Evolutionary conservation across 1,284 basidiomycete species (phyloP), one percentile per base, ranked within the genome.

Genomic region (Caloboletus firmus): DNA sequence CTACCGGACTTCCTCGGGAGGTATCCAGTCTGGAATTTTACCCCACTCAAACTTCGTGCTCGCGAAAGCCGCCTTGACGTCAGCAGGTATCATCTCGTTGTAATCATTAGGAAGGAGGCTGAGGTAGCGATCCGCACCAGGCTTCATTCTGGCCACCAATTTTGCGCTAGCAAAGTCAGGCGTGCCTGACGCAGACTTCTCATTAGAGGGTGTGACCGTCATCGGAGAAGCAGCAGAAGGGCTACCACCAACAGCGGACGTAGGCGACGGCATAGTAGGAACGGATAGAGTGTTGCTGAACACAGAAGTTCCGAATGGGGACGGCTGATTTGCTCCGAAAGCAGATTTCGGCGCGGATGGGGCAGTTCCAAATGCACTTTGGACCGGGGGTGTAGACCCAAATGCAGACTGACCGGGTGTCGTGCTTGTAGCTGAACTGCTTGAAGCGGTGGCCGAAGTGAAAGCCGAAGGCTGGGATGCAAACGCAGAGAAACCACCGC

Each of bases 1-100:
- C 52, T 69, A 68, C 47, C 87, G 75, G 60, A 90, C 67, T 63
- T 85, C 83, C 55, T 87, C 62, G 3, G 92, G 92, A 35, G 92
- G 92, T 45, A 89, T 78, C 74, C 84, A 83, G 46, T 91, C 82
- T 0, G 92, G 92, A 22, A 95, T 81, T 55, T 80, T 79, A 11
- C 84, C 87, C 81, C 85, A 84, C 60, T 82, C 82, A 63, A 93
- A 94, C 70, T 69, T 79, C 47, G 76, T 73, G 12, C 73, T 76
- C 63, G 75, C 70, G 65, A 91, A 94, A 37, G 85, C 83, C 15
- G 79, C 79, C 59, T 81, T 66, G 44, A 79, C 82, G 24, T 70
- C 71, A 37, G 76, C 72, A 8, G 82, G 85, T 52, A 87, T 62
- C 24, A 81, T 67, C 44, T 78, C 70, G 46, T 74, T 59, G 66